Evolutionary conservation across 495 filamentous ascomycete species (phyloP), one percentile per base, ranked within the genome.

Genomic region (Tuber magnatum): DNA sequence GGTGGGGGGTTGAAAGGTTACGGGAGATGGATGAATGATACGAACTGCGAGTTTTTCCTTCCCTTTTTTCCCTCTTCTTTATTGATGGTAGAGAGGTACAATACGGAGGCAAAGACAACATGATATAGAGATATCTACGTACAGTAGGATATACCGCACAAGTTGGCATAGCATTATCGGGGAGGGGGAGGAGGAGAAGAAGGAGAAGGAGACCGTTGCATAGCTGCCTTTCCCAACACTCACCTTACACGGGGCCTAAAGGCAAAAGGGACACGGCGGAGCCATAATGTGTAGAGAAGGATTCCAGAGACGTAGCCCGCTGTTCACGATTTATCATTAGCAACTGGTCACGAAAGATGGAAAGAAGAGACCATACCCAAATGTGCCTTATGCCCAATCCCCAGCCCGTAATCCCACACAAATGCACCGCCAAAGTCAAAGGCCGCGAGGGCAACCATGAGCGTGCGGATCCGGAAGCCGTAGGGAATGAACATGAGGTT

Each of bases 351-450:
- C 18, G n/a, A 51, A 51, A n/a, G 28, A 46, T 68, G 39, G 44
- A 32, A 18, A 42, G 2, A 43, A 72, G n/a, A 22, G 28, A 41
- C 65, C 70, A 51, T 76, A 79, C 77, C 79, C 76, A 80, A 69
- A 80, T 80, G 79, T 38, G 71, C 79, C 35, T 40, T 74, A 56
- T 80, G 78, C 18, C 72, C 74, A 39, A 80, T 68, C 3, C 72
- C 70, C 39, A 80, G 72, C 24, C 79, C 78, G 20, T 80, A 80
- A 70, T 74, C 79, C 70, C 75, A 81, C 18, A 73, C 5, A 77
- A 78, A 78, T 56, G 76, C 72, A 14, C 79, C 78, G 5, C 78
- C 75, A 20, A 80, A 16, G 51, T 81, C 78, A n/a, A 80, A 80
- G 7, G 69, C 61, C 12, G 41, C 71, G 44, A 80, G 73, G 18